Percentiles rank a stretch among this genome's conserved stretches.
Conservation (phyloP, 192 early-diverging fungal genomes). For the Piromyces sp. region DNA sequence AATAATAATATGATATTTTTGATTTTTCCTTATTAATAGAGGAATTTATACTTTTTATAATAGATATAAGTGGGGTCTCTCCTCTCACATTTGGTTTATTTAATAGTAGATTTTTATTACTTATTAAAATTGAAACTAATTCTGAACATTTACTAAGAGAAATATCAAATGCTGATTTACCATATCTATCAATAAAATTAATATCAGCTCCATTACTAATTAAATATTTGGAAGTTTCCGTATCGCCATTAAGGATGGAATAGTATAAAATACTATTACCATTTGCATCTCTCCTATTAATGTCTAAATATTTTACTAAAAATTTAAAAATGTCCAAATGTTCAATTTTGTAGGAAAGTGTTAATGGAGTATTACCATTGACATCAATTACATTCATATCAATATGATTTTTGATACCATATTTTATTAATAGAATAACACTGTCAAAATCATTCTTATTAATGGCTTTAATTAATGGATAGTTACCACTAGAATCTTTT, state of each 20-base stretch:
- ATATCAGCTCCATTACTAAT: not conserved
- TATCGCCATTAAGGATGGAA: not conserved
- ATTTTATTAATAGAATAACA: not conserved
- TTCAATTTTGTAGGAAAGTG: not conserved
- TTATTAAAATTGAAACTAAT: not conserved
- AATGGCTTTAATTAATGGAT: not conserved
- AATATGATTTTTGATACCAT: not conserved
- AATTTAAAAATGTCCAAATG: not conserved
- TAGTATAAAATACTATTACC: not conserved
- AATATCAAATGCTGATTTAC: not conserved
- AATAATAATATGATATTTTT: not conserved
- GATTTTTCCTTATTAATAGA: not conserved
- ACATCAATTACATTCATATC: not conserved
- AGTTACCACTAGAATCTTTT: not conserved
- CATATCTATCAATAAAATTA: not conserved
- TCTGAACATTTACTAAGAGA: not conserved
- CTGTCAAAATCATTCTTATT: not conserved
- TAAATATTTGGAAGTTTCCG: not conserved
- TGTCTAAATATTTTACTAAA: not conserved
- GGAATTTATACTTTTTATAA: not conserved
- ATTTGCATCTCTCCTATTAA: not conserved
- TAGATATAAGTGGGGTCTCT: not conserved
- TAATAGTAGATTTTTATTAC: not conserved
- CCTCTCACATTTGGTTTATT: not conserved
- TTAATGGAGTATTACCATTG: not conserved